phyloP scores from a whole-genome alignment of 1,284 basidiomycete genomes.

The Moesziomyces globuligerus region DNA sequence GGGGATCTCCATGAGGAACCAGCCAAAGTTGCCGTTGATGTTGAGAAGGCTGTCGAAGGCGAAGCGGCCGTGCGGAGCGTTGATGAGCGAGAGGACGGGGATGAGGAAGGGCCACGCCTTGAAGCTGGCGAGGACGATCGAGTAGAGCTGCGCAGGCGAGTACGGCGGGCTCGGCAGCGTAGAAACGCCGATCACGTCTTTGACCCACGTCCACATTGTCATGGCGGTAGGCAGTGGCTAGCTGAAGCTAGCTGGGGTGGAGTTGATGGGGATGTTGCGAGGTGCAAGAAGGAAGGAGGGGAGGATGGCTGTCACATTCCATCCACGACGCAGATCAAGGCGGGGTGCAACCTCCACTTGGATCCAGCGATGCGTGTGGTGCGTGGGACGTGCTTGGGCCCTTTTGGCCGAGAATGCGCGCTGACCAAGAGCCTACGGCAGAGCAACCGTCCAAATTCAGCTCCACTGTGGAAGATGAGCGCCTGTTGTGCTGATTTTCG shows the following conservation, averaged over 20 bases:
- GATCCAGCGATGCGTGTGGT: not conserved
- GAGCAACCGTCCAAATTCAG: no score
- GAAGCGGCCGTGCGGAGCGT: slow-evolving; percentile 84
- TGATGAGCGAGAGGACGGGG: slow-evolving; percentile 70
- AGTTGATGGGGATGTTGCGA: slow-evolving; percentile 1
- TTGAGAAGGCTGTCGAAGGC: slow-evolving; percentile 48
- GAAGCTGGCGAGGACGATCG: slow-evolving; percentile 62
- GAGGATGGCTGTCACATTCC: not conserved
- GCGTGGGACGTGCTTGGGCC: no score
- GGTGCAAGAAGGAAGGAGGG: not conserved
- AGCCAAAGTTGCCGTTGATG: slow-evolving; percentile 71
- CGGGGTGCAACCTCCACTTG: not conserved
- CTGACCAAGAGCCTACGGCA: slow-evolving; percentile 6
- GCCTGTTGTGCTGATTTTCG: no score
- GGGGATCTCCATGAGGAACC: slow-evolving; percentile 87
- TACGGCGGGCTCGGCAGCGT: slow-evolving; percentile 38
- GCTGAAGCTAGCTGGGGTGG: not conserved
- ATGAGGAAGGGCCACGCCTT: slow-evolving; percentile 69
- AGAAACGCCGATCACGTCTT: slow-evolving; percentile 37
- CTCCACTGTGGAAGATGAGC: no score
- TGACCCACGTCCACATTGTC: slow-evolving; percentile 38
- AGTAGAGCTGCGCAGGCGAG: slow-evolving; percentile 51
- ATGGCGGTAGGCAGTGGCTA: slow-evolving; percentile 1
- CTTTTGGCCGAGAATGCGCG: no score
- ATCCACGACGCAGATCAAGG: not conserved